A percentile compares a stretch with the other conserved stretches of the same genome.
Conservation (phyloP, 345 rosid genomes). For the Passiflora organensis region DNA sequence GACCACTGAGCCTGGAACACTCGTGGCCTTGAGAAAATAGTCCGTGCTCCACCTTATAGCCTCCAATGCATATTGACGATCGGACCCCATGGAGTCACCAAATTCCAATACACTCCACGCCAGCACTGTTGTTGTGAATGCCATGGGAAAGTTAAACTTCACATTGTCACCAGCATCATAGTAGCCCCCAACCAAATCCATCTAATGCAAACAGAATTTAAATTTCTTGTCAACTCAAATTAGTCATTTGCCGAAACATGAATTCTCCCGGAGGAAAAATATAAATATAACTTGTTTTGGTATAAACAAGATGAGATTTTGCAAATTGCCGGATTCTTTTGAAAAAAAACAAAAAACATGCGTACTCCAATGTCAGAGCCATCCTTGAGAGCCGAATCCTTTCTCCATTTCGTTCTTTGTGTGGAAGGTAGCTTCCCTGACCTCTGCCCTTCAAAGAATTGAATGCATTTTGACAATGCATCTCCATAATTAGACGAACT, state of each 20-base stretch:
- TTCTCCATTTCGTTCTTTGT: slow-evolving; percentile 20
- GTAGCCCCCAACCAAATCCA: slow-evolving; percentile 23
- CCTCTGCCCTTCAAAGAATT: slow-evolving; percentile 28
- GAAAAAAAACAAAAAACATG: no score
- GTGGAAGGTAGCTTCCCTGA: slow-evolving; percentile 24
- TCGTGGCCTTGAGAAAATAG: slow-evolving; percentile 22
- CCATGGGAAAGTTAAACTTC: slow-evolving; percentile 26
- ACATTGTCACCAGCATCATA: slow-evolving; percentile 28
- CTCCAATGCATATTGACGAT: slow-evolving; percentile 5
- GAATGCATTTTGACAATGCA: slow-evolving; percentile 18
- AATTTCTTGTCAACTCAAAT: no score
- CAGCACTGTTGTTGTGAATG: slow-evolving; percentile 19
- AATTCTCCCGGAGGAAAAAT: no score
- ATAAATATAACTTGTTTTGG: no score
- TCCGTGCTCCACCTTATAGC: slow-evolving; percentile 21
- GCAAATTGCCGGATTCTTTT: no score
- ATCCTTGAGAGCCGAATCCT: slow-evolving; percentile 20
- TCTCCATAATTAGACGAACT: slow-evolving; percentile 12
- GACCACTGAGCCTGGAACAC: slow-evolving; percentile 12
- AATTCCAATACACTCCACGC: slow-evolving; percentile 23
- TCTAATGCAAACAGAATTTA: background rate
- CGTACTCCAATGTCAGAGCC: slow-evolving; percentile 23
- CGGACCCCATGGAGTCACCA: slow-evolving; percentile 14
- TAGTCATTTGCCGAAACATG: no score
- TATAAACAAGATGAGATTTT: no score